These are phyloP conservation scores for Cladorrhinum sp. DNA, from an alignment of 2,329 filamentous ascomycete species.

Conservation along the genomic window DNA sequence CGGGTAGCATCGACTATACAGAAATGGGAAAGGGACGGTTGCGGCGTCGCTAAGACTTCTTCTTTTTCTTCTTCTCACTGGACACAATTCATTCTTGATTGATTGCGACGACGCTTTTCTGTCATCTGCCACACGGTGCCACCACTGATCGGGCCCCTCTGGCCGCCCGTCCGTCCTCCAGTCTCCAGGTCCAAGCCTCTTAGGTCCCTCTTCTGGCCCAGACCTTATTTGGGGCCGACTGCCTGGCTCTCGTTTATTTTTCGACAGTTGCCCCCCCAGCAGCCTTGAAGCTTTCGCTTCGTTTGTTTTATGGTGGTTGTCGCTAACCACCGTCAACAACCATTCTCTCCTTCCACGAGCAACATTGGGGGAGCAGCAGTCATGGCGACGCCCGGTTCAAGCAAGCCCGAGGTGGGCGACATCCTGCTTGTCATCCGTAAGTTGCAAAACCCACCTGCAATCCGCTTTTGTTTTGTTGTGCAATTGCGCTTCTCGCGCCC, in stretches of 20 bases:
- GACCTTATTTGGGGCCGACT: conserved; percentile 4
- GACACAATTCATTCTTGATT: background rate
- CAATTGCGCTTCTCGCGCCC: background rate
- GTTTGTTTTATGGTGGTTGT: background rate
- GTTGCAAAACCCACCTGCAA: conserved; percentile 34
- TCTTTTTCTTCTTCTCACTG: no score
- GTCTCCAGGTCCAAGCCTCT: background rate
- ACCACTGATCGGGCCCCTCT: conserved; percentile 1
- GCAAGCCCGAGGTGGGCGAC: conserved; percentile 61
- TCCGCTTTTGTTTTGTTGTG: background rate
- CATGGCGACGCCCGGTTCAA: conserved; percentile 24
- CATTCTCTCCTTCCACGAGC: conserved; percentile 5
- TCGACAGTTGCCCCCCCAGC: background rate
- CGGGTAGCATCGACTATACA: background rate
- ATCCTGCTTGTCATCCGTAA: conserved; percentile 70
- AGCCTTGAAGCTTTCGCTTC: background rate
- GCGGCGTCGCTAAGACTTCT: conserved; percentile 16
- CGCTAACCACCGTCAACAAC: background rate
- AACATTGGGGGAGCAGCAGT: conserved; percentile 5
- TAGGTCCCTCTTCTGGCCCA: background rate
- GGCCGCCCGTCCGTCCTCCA: background rate
- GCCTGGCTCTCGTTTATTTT: background rate
- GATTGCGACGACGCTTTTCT: background rate
- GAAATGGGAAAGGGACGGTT: conserved; percentile 22
- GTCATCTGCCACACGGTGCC: conserved; percentile 3